These are phyloP conservation scores for Yamadazyma songkhlaensis DNA, from an alignment of 1,139 yeast species.

Conservation along the genomic window DNA sequence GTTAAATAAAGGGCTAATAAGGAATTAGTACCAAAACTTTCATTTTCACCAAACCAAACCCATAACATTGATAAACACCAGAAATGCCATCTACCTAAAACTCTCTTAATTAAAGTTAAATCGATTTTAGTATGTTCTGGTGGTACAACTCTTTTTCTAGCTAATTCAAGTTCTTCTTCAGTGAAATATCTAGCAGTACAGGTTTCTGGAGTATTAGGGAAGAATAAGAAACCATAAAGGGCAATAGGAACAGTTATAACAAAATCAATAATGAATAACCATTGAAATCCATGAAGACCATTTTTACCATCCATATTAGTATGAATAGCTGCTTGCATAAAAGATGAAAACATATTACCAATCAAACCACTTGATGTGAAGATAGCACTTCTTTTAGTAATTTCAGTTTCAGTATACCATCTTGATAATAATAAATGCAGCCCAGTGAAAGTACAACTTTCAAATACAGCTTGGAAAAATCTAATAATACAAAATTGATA, in stretches of 20 bases:
- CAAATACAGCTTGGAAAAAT: constrained; percentile 55
- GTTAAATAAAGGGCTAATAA: constrained; percentile 52
- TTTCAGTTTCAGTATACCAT: constrained; percentile 51
- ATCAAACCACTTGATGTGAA: constrained; percentile 52
- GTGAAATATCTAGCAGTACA: constrained; percentile 32
- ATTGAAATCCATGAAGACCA: constrained; percentile 39
- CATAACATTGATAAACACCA: constrained; percentile 53
- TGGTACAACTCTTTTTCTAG: constrained; percentile 19
- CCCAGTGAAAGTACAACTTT: constrained; percentile 53
- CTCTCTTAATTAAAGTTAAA: constrained; percentile 44
- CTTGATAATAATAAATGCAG: constrained; percentile 51
- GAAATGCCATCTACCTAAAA: constrained; percentile 58
- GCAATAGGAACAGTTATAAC: constrained; percentile 46
- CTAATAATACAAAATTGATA: constrained; percentile 49
- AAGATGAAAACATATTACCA: constrained; percentile 46
- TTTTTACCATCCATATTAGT: constrained; percentile 26
- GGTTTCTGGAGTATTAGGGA: constrained; percentile 59
- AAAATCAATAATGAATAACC: constrained; percentile 39
- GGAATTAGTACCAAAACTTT: constrained; percentile 51
- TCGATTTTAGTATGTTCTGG: constrained; percentile 37
- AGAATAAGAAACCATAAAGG: constrained; percentile 50
- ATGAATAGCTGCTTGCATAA: constrained; percentile 36
- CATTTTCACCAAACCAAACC: constrained; percentile 61
- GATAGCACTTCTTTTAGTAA: constrained; percentile 46
- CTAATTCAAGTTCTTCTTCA: constrained; percentile 33